Evolutionary conservation across 805 yeast species (phyloP).

Genomic region (Ogataea paraovalis): DNA sequence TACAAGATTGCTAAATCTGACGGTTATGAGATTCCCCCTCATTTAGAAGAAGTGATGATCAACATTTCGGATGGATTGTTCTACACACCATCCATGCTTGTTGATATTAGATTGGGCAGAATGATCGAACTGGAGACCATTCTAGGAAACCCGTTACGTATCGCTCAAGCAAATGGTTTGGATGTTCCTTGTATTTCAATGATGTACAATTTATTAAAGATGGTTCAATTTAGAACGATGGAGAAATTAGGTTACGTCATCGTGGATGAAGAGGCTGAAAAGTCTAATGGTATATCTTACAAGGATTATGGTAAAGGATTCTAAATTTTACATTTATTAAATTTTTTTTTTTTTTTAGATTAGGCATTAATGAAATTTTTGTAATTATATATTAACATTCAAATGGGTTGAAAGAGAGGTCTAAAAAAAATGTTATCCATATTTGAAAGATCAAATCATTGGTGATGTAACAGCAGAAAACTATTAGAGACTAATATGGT

Average conservation of each 20-base stretch:
- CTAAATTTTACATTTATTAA: constrained; percentile 1
- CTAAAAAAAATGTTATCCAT: too few species aligned
- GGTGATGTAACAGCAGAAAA: too few species aligned
- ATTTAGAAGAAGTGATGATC: constrained; percentile 32
- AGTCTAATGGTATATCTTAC: background rate
- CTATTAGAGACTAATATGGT: too few species aligned
- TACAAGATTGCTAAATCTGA: constrained; percentile 42
- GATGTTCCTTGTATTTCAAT: constrained; percentile 53
- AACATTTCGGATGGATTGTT: constrained; percentile 34
- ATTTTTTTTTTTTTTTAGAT: background rate
- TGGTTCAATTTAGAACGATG: constrained; percentile 56
- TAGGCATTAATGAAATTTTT: background rate
- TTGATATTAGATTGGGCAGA: constrained; percentile 36
- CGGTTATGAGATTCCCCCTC: constrained; percentile 36
- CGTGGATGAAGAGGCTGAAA: constrained; percentile 23
- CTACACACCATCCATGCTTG: constrained; percentile 44
- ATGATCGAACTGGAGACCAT: constrained; percentile 40
- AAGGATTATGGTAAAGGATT: constrained; percentile 21
- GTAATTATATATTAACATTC: too few species aligned
- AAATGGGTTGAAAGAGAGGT: too few species aligned
- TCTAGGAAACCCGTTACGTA: constrained; percentile 35
- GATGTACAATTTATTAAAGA: constrained; percentile 52
- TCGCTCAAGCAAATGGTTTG: constrained; percentile 38
- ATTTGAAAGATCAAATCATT: too few species aligned
- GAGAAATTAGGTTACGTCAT: constrained; percentile 46